These are phyloP conservation scores for Coniochaeta prunicola DNA, from an alignment of 2,329 filamentous ascomycete genomes.

Conservation along the genomic window DNA sequence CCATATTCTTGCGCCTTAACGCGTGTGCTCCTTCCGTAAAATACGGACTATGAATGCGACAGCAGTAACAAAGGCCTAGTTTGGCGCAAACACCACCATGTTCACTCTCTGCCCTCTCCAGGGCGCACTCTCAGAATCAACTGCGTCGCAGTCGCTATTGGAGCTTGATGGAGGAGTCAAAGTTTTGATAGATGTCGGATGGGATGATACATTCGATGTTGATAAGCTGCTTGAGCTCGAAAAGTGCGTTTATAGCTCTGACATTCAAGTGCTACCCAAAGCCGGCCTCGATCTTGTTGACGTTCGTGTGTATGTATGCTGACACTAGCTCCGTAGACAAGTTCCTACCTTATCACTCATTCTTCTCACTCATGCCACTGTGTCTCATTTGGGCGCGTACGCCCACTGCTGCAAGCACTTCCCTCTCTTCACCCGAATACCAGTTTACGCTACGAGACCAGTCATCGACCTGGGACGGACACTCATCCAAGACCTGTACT, in stretches of 20 bases:
- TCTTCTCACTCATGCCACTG: conserved; percentile 88
- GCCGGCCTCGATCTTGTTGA: background rate
- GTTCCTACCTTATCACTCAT: conserved; percentile 87
- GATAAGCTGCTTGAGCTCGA: conserved; percentile 80
- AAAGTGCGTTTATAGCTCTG: conserved; percentile 51
- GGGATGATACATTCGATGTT: conserved; percentile 86
- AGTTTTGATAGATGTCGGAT: conserved; percentile 88
- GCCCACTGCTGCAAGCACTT: conserved; percentile 97
- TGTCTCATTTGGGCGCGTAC: conserved; percentile 85
- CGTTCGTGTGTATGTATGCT: conserved; percentile 1
- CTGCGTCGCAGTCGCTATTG: conserved; percentile 88
- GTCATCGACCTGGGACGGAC: conserved; percentile 91
- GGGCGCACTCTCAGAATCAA: conserved; percentile 80
- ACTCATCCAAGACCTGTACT: conserved; percentile 84
- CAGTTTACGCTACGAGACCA: conserved; percentile 88
- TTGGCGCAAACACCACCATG: conserved; percentile 47
- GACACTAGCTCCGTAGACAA: conserved; percentile 49
- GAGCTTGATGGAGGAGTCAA: conserved; percentile 97
- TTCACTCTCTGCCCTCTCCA: conserved; percentile 93
- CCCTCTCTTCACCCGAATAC: conserved; percentile 83
- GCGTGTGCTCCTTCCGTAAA: background rate
- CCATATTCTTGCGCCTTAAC: background rate
- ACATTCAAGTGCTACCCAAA: background rate
- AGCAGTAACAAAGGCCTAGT: background rate
- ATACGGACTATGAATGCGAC: background rate